Percentiles rank a stretch among this genome's conserved stretches.
Evolutionary conservation across 768 basidiomycete genomes (phyloP).

Genomic region (Mycena pura): DNA sequence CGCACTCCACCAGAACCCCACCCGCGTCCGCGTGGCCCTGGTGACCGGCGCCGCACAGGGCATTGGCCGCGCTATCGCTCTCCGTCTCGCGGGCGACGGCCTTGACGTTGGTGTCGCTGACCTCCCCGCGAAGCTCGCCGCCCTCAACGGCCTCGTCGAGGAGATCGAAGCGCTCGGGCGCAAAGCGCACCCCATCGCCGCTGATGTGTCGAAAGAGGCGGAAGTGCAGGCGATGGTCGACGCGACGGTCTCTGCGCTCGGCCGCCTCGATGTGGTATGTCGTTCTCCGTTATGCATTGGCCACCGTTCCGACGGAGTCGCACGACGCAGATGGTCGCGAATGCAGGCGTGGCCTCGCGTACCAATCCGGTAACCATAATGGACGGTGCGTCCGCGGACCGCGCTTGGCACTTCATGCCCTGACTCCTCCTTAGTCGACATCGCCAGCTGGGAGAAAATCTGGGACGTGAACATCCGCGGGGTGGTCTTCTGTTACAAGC

Average conservation of each 20-base stretch:
- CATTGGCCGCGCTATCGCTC: slow-evolving; percentile 38
- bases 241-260: slow-evolving; percentile 20
- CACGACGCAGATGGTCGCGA: slow-evolving; percentile 41
- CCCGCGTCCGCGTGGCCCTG: slow-evolving; percentile 31
- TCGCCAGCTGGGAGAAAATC: too few relatives aligned
- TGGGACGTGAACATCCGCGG: too few relatives aligned
- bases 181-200: slow-evolving; percentile 26
- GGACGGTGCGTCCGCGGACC: too few relatives aligned
- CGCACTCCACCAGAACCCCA: too few relatives aligned
- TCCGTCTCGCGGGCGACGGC: slow-evolving; percentile 40
- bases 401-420: too few relatives aligned
- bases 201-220: slow-evolving; percentile 34
- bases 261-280: slow-evolving; percentile 36
- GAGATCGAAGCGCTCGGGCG: slow-evolving; percentile 34
- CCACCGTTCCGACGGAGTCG: not conserved
- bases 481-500: too few relatives aligned
- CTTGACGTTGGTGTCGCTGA: slow-evolving; percentile 38
- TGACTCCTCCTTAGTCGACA: too few relatives aligned
- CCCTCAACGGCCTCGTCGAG: slow-evolving; percentile 29
- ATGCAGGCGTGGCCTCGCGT: slow-evolving; percentile 32
- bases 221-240: slow-evolving; percentile 36
- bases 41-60: slow-evolving; percentile 43
- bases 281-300: not conserved
- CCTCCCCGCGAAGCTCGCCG: slow-evolving; percentile 25
- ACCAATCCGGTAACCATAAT: not conserved